These are phyloP conservation scores for Auricularia heimuer DNA, from an alignment of 768 basidiomycete species.

Conservation along the genomic window DNA sequence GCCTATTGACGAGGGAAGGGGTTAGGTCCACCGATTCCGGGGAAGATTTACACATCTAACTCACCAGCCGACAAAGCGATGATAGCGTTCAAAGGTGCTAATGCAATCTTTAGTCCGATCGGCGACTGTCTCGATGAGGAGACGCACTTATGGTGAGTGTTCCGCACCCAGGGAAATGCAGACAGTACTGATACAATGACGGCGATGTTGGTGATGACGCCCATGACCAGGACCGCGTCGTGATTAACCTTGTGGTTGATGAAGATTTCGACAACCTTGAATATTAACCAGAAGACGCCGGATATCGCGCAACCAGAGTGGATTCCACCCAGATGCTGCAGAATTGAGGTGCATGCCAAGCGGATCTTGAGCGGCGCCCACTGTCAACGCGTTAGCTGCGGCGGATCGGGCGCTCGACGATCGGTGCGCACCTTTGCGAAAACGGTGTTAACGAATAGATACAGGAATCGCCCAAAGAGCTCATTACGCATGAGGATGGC, in stretches of 20 bases:
- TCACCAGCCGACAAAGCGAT: slow-evolving; percentile 35
- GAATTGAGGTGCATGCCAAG: slow-evolving; percentile 26
- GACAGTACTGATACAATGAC: slow-evolving; percentile 27
- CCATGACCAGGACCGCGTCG: slow-evolving; percentile 27
- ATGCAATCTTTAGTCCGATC: not conserved
- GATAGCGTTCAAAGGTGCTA: slow-evolving; percentile 34
- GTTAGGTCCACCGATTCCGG: slow-evolving; percentile 7
- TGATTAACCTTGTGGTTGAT: slow-evolving; percentile 25
- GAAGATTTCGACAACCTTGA: slow-evolving; percentile 28
- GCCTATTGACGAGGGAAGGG: slow-evolving; percentile 12
- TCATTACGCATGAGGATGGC: slow-evolving; percentile 37
- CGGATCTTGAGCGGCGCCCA: slow-evolving; percentile 34
- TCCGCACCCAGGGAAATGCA: slow-evolving; percentile 35
- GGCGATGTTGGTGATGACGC: slow-evolving; percentile 31
- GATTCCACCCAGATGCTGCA: slow-evolving; percentile 35
- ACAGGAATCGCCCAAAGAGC: slow-evolving; percentile 30
- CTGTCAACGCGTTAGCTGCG: slow-evolving; percentile 14
- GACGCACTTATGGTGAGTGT: slow-evolving; percentile 33
- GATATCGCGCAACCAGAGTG: slow-evolving; percentile 34
- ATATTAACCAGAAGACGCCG: slow-evolving; percentile 28
- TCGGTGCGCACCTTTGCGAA: slow-evolving; percentile 27
- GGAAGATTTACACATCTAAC: slow-evolving; percentile 9
- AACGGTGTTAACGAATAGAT: slow-evolving; percentile 24
- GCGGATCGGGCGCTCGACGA: not conserved
- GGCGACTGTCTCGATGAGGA: not conserved